A percentile compares a stretch with the other conserved stretches of the same genome.
Conservation (phyloP, 805 yeast genomes). For the Ogataea pini region DNA sequence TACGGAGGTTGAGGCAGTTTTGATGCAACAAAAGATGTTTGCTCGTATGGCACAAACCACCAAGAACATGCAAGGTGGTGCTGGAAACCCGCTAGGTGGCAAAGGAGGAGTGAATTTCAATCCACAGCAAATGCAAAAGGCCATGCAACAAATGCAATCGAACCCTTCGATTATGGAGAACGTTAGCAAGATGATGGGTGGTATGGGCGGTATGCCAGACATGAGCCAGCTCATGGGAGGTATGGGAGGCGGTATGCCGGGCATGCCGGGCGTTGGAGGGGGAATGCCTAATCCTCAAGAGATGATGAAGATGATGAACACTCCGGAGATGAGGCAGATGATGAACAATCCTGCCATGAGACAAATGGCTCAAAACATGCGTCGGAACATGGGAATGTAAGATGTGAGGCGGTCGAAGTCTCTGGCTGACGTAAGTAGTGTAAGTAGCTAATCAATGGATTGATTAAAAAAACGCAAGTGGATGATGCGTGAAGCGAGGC, state of each 20-base stretch:
- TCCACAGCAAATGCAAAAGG: conserved; percentile 39
- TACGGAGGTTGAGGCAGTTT: conserved; percentile 88
- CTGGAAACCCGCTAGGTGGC: conserved; percentile 53
- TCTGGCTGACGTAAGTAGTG: too few relatives aligned
- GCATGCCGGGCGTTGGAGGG: conserved; percentile 44
- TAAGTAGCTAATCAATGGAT: too few relatives aligned
- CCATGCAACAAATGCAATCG: conserved; percentile 63
- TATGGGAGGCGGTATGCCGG: conserved; percentile 35
- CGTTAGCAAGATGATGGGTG: conserved; percentile 74
- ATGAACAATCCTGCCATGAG: conserved; percentile 76
- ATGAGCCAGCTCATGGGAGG: conserved; percentile 62
- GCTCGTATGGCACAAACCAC: conserved; percentile 84
- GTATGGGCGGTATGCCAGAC: conserved; percentile 68
- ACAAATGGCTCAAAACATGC: conserved; percentile 54
- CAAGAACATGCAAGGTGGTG: conserved; percentile 52
- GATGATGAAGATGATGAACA: conserved; percentile 42
- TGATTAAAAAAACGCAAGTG: too few relatives aligned
- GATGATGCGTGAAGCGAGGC: neutral
- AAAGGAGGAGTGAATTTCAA: conserved; percentile 35
- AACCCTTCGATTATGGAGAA: conserved; percentile 76
- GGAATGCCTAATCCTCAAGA: conserved; percentile 49
- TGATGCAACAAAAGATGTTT: conserved; percentile 92
- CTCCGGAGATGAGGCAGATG: conserved; percentile 48
- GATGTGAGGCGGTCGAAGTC: neutral
- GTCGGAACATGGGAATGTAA: conserved; percentile 30